Evolutionary conservation across 2,329 filamentous ascomycete species (phyloP).

Genomic region (Metarhizium guizhouense): DNA sequence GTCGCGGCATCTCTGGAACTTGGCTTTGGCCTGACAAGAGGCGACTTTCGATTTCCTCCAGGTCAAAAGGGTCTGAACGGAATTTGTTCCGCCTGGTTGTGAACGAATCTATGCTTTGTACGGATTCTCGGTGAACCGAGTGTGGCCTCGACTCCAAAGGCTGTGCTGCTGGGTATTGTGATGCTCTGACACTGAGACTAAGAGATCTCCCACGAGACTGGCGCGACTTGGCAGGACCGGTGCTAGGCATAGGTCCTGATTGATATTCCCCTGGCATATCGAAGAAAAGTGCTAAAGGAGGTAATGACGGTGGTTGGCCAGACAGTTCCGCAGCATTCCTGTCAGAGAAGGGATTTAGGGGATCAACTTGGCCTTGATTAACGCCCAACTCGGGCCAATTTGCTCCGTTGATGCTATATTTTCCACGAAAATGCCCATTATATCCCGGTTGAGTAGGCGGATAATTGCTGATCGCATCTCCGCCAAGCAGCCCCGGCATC

Average conservation of each 20-base stretch:
- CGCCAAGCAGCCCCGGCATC: not conserved
- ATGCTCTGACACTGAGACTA: slow-evolving; percentile 15
- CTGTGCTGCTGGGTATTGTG: slow-evolving; percentile 17
- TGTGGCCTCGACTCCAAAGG: slow-evolving; percentile 24
- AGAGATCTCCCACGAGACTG: slow-evolving; percentile 41
- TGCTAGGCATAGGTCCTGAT: slow-evolving; percentile 3
- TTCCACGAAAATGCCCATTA: not conserved
- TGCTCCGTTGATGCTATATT: not conserved
- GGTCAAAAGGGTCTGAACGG: slow-evolving; percentile 56
- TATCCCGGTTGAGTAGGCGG: not conserved
- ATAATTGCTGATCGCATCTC: not conserved
- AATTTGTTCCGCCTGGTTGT: slow-evolving; percentile 44
- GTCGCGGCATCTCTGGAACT: slow-evolving; percentile 13
- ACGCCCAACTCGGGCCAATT: not conserved
- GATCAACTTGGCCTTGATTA: slow-evolving; percentile 1
- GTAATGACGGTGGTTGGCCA: slow-evolving; percentile 1
- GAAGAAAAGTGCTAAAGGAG: slow-evolving; percentile 1
- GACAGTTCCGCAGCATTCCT: slow-evolving; percentile 30
- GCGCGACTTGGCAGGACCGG: slow-evolving; percentile 29
- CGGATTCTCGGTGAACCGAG: slow-evolving; percentile 28
- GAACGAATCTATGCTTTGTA: slow-evolving; percentile 32
- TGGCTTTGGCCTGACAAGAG: slow-evolving; percentile 10
- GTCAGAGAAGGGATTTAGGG: slow-evolving; percentile 38
- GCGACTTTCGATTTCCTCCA: slow-evolving; percentile 42
- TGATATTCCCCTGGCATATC: not conserved